Percentiles rank a stretch among this genome's conserved stretches.
These are phyloP conservation scores for Kwoniella sp. DNA, from an alignment of 768 basidiomycete species.

Conservation along the genomic window DNA sequence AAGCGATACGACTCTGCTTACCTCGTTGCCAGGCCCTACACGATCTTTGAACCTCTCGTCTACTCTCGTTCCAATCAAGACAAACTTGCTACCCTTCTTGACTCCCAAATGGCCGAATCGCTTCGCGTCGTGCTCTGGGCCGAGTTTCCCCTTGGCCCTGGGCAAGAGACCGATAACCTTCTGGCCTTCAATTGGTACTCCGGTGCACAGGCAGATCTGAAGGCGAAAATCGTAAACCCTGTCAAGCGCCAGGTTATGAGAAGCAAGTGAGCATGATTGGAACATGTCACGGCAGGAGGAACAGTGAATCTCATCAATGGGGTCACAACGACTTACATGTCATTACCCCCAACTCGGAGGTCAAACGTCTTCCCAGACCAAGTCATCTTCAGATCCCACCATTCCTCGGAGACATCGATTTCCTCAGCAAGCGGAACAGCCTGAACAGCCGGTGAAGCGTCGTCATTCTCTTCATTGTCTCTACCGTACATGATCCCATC, in stretches of 20 bases:
- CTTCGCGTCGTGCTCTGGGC: slow-evolving; percentile 73
- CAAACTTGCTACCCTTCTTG: slow-evolving; percentile 68
- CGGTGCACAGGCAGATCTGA: slow-evolving; percentile 68
- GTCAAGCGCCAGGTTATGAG: not conserved
- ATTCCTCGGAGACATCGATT: slow-evolving; percentile 34
- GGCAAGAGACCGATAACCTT: slow-evolving; percentile 78
- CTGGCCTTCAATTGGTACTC: slow-evolving; percentile 79
- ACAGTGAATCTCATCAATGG: not conserved
- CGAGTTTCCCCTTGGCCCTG: slow-evolving; percentile 69
- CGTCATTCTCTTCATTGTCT: slow-evolving; percentile 2
- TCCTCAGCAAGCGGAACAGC: slow-evolving; percentile 19
- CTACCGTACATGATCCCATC: not conserved
- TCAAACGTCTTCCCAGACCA: slow-evolving; percentile 72
- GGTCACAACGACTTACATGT: slow-evolving; percentile 61
- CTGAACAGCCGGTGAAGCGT: slow-evolving; percentile 4
- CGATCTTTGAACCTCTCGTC: slow-evolving; percentile 84
- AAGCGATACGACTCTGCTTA: slow-evolving; percentile 1
- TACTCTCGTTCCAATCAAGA: slow-evolving; percentile 81
- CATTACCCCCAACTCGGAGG: slow-evolving; percentile 74
- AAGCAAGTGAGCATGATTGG: not conserved
- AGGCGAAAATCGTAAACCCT: slow-evolving; percentile 82
- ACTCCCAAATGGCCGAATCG: slow-evolving; percentile 43
- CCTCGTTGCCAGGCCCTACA: slow-evolving; percentile 36
- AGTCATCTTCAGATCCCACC: slow-evolving; percentile 63
- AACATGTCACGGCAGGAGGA: not conserved